Evolutionary conservation across 1,284 basidiomycete genomes (phyloP).

Genomic region (Ustilago hordei): DNA sequence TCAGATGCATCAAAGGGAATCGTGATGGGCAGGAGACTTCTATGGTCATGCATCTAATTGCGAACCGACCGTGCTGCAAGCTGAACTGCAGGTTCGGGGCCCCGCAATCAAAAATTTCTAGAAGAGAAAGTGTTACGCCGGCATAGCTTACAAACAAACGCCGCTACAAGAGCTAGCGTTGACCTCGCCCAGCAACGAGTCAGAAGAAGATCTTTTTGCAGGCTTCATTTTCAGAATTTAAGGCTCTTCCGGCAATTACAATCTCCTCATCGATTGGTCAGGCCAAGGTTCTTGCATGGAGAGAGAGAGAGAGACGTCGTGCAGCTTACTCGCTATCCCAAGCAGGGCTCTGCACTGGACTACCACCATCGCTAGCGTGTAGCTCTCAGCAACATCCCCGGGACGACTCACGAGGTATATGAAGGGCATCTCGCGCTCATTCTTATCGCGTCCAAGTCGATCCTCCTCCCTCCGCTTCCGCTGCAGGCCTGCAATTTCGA

Average conservation of each 20-base stretch:
- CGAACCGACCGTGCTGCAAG: not conserved
- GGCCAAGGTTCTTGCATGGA: not conserved
- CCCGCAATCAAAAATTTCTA: not conserved
- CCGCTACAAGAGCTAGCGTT: not conserved
- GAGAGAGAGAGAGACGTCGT: not conserved
- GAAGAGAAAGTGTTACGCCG: not conserved
- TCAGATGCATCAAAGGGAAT: not conserved
- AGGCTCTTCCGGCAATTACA: not conserved
- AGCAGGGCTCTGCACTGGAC: too few relatives aligned
- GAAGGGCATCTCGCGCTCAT: conserved; percentile 10
- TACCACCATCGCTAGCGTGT: not conserved
- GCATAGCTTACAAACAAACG: not conserved
- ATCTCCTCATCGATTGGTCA: not conserved
- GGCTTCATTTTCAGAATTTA: not conserved
- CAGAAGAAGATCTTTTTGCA: conserved; percentile 1
- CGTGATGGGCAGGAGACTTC: not conserved
- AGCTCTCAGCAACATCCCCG: not conserved
- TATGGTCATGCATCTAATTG: not conserved
- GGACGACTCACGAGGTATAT: conserved; percentile 10
- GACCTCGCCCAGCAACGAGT: not conserved
- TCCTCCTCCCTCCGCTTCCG: not conserved
- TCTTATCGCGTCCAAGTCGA: conserved; percentile 1
- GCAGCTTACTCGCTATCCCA: not conserved
- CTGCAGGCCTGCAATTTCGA: not conserved
- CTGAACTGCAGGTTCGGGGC: conserved; percentile 2